phyloP scores from a whole-genome alignment of 176 grass and related monocot genomes.

The Bonia amplexicaulis region DNA sequence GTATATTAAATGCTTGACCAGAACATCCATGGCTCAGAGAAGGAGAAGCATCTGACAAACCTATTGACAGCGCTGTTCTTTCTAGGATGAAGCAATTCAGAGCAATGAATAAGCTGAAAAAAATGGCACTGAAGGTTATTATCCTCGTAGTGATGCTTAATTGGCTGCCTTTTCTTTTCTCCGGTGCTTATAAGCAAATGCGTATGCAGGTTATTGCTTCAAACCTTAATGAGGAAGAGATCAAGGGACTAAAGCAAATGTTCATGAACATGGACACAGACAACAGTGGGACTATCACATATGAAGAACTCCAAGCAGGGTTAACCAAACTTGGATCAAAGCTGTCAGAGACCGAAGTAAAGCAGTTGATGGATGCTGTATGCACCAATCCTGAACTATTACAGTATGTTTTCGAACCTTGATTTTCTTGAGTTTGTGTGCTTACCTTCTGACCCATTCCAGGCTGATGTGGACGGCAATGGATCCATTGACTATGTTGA shows the following conservation, averaged over 20 bases:
- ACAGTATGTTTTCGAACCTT: constrained; percentile 1
- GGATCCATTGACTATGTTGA: constrained; percentile 97
- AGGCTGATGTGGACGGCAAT: constrained; percentile 99
- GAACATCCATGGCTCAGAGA: constrained; percentile 95
- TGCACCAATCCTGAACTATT: constrained; percentile 19
- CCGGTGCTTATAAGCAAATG: constrained; percentile 2
- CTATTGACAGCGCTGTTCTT: constrained; percentile 94
- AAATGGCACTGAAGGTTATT: constrained; percentile 95
- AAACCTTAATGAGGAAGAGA: constrained; percentile 92
- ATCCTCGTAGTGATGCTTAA: constrained; percentile 4
- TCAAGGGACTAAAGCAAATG: constrained; percentile 98
- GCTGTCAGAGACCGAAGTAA: constrained; percentile 91
- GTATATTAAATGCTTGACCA: constrained; percentile 40
- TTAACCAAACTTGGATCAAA: constrained; percentile 88
- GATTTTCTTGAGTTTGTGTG: constrained; percentile 14
- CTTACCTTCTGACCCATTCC: constrained; percentile 29
- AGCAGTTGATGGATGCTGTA: constrained; percentile 98
- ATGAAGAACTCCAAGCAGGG: constrained; percentile 94
- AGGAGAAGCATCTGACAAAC: constrained; percentile 92
- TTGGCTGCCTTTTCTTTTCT: neutral
- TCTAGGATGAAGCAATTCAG: constrained; percentile 99
- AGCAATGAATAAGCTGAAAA: constrained; percentile 99
- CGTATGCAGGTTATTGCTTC: constrained; percentile 84
- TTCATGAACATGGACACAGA: constrained; percentile 96
- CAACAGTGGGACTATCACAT: constrained; percentile 86